phyloP scores from a whole-genome alignment of 2,329 filamentous ascomycete genomes.

The Penicillium sp. region DNA sequence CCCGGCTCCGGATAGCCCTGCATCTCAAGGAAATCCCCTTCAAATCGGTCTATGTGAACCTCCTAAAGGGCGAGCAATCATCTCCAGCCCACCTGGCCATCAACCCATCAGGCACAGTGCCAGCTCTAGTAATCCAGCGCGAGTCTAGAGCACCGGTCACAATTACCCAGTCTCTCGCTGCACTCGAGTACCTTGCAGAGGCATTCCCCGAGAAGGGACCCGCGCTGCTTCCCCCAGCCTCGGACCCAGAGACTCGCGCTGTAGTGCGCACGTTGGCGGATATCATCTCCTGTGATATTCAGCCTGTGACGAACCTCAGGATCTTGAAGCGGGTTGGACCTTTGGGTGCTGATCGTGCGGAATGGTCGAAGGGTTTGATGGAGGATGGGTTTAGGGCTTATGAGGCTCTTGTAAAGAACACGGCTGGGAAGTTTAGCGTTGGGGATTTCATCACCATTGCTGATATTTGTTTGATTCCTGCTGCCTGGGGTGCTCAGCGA shows the following conservation, averaged over 20 bases:
- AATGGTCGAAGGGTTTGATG: slow-evolving; percentile 56
- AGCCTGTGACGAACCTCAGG: slow-evolving; percentile 60
- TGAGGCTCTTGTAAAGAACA: slow-evolving; percentile 45
- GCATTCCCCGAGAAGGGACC: slow-evolving; percentile 44
- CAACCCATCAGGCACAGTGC: slow-evolving; percentile 58
- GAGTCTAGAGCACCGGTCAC: slow-evolving; percentile 31
- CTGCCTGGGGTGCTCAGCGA: slow-evolving; percentile 57
- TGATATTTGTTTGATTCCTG: slow-evolving; percentile 59
- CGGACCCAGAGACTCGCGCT: slow-evolving; percentile 47
- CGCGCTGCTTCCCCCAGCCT: slow-evolving; percentile 51
- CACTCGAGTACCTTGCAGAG: slow-evolving; percentile 64
- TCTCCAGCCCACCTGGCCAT: slow-evolving; percentile 46
- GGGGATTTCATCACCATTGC: slow-evolving; percentile 58
- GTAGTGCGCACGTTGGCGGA: slow-evolving; percentile 53
- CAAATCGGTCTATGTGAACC: slow-evolving; percentile 51
- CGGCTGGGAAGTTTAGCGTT: slow-evolving; percentile 54
- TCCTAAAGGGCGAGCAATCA: slow-evolving; percentile 55
- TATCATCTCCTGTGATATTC: slow-evolving; percentile 58
- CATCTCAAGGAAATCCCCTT: slow-evolving; percentile 56
- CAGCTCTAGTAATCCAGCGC: slow-evolving; percentile 50
- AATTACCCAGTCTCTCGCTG: slow-evolving; percentile 59
- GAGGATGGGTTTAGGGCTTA: slow-evolving; percentile 57
- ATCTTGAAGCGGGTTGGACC: slow-evolving; percentile 52
- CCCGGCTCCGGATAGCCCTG: slow-evolving; percentile 60
- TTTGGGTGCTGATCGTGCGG: slow-evolving; percentile 45